Evolutionary conservation across 2,329 filamentous ascomycete genomes (phyloP).

Genomic region (Cytospora piceicola): DNA sequence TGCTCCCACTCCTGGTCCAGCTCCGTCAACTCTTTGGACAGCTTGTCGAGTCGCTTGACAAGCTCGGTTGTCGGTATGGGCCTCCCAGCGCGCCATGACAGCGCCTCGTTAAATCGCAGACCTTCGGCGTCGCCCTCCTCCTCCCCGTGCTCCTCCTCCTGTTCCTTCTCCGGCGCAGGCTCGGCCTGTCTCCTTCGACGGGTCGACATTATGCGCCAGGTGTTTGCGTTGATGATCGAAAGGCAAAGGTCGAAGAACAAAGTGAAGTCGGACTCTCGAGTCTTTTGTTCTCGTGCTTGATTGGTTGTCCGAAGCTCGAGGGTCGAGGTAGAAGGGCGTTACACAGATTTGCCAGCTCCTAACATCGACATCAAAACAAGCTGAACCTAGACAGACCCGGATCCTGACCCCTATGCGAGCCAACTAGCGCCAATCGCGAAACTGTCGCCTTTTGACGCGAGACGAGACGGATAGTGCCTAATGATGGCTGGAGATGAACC

Average conservation of each 20-base stretch:
- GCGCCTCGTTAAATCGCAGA: slow-evolving; percentile 80
- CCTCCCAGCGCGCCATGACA: slow-evolving; percentile 91
- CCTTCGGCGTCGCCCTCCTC: slow-evolving; percentile 46
- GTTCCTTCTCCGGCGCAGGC: slow-evolving; percentile 24
- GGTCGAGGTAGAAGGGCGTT: background rate
- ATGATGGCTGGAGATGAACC: background rate
- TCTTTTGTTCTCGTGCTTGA: background rate
- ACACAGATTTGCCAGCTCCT: slow-evolving; percentile 9
- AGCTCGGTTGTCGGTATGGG: slow-evolving; percentile 84
- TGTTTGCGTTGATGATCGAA: slow-evolving; percentile 6
- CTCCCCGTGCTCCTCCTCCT: slow-evolving; percentile 43
- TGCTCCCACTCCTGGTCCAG: slow-evolving; percentile 88
- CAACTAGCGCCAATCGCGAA: slow-evolving; percentile 26
- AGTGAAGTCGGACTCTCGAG: background rate
- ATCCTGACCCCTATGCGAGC: background rate
- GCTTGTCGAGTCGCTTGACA: slow-evolving; percentile 75
- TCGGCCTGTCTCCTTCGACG: slow-evolving; percentile 44
- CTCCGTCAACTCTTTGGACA: slow-evolving; percentile 80
- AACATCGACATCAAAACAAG: slow-evolving; percentile 23
- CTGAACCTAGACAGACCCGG: background rate
- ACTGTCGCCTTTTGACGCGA: slow-evolving; percentile 14
- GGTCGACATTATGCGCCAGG: slow-evolving; percentile 43
- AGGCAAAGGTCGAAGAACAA: background rate
- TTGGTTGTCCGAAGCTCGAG: slow-evolving; percentile 1
- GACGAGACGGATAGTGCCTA: background rate